These are phyloP conservation scores for Colletotrichum neosansevieriae DNA, from an alignment of 2,329 filamentous ascomycete species.

Conservation along the genomic window DNA sequence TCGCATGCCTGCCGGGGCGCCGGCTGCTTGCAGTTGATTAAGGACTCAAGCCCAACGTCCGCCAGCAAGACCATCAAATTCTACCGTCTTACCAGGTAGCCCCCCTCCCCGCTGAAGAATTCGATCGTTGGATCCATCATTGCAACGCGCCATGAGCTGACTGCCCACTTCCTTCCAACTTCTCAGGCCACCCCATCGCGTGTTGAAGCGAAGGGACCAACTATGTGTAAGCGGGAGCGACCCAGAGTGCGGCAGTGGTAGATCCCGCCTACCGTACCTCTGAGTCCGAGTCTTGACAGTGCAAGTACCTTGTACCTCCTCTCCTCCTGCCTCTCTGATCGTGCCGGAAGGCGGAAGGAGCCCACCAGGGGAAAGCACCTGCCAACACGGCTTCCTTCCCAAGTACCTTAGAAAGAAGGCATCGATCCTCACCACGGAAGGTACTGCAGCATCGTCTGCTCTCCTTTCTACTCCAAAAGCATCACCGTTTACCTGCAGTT, in stretches of 20 bases:
- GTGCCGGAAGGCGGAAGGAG: too few species aligned
- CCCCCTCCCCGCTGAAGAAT: slow-evolving; percentile 7
- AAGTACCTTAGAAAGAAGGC: background rate
- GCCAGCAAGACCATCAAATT: too few species aligned
- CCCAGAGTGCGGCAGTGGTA: background rate
- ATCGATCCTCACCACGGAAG: background rate
- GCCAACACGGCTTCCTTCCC: too few species aligned
- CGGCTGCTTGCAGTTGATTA: background rate
- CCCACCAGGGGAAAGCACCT: too few species aligned
- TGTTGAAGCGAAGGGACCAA: background rate
- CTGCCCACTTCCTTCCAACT: slow-evolving; percentile 14
- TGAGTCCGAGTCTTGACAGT: background rate
- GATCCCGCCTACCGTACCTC: background rate
- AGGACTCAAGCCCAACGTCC: background rate
- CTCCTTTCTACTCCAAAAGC: background rate
- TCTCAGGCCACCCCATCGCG: background rate
- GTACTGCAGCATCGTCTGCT: background rate
- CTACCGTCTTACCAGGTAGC: background rate
- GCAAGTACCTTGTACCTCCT: background rate
- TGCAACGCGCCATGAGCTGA: slow-evolving; percentile 9
- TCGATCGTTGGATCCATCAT: background rate
- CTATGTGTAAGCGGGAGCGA: background rate
- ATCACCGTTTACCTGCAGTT: background rate
- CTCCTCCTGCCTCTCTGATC: too few species aligned
- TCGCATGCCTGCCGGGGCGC: background rate